Base-by-base conservation (phyloP, 352 stramenopile genomes). In the Pythium dissimile region DNA sequence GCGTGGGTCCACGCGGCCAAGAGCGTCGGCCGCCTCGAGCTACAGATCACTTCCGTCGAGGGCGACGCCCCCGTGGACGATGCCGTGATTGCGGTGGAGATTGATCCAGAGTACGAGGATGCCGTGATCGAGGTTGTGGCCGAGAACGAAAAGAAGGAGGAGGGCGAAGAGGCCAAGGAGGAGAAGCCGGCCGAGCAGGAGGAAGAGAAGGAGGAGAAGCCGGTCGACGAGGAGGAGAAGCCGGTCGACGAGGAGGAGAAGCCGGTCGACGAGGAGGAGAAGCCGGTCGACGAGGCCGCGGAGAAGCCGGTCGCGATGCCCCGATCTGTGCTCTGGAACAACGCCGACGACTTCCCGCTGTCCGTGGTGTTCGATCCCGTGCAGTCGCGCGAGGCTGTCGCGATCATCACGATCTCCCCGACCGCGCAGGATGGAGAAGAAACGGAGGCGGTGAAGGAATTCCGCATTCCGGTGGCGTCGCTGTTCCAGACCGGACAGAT, bases 311-410 rank as follows among this genome's bases (percentile, higher is more conserved):
- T 26, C 10, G 24, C 27, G 47, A 26, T 13, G 28, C 55, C 21
- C 11, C 66, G 66, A 34, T 59, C 60, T 44, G 64, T 78, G 32
- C 48, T 51, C 20, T 80, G 72, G 72, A 54, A 44, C 18, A 65
- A 72, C 18, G 56, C 28, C 23, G 66, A 54, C 13, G 28, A 64
- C 21, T 84, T 92, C 61, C 84, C 82, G 11, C 73, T 71, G 11
- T 83, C 72, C 27, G 88, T 94, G 39, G 77, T 88, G 41, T 94
- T 92, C 48, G 84, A 94, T 54, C 80, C 77, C 0, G 78, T 94
- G 62, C 84, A 91, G 62, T 92, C 83, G 34, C 82, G 82, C 21
- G 84, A 94, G 62, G 82, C 84, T 16, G 64, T 91, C 5, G 78
- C 91, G 66, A 87, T 68, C 18, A 73, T 94, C 54, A 75, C 84